A percentile compares a stretch with the other conserved stretches of the same genome.
phyloP scores from a whole-genome alignment of 768 basidiomycete species.

The Lactarius sanguifluus region DNA sequence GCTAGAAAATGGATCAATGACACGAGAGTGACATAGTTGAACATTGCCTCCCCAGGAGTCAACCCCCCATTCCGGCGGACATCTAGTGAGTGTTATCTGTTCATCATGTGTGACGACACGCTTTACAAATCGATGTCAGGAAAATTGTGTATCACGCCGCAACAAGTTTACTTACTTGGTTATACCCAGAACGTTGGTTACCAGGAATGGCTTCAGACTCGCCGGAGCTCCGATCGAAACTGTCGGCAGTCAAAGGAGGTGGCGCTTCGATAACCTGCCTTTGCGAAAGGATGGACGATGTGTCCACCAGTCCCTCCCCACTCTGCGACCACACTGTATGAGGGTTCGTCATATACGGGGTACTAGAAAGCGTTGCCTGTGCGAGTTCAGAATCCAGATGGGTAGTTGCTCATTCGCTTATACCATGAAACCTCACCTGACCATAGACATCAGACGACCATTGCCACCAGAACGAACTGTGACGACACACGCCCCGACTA shows the following conservation, averaged over 20 bases:
- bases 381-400: neutral
- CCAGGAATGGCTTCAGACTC: neutral
- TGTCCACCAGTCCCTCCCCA: neutral
- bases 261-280: neutral
- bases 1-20: neutral
- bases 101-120: neutral
- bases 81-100: neutral
- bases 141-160: no score
- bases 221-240: neutral
- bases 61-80: neutral
- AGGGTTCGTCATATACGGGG: neutral
- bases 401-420: neutral
- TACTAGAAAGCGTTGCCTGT: neutral
- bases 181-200: neutral
- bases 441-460: neutral
- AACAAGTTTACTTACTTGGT: slow-evolving; percentile 3
- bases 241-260: neutral
- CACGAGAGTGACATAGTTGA: neutral
- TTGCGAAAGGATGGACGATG: no score
- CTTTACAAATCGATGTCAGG: neutral
- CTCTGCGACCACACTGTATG: neutral
- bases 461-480: neutral
- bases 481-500: neutral
- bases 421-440: neutral
- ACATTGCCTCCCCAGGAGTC: neutral